Percentiles rank a stretch among this genome's conserved stretches.
phyloP scores from a whole-genome alignment of 768 basidiomycete species.

The Termitomyces sp. region DNA sequence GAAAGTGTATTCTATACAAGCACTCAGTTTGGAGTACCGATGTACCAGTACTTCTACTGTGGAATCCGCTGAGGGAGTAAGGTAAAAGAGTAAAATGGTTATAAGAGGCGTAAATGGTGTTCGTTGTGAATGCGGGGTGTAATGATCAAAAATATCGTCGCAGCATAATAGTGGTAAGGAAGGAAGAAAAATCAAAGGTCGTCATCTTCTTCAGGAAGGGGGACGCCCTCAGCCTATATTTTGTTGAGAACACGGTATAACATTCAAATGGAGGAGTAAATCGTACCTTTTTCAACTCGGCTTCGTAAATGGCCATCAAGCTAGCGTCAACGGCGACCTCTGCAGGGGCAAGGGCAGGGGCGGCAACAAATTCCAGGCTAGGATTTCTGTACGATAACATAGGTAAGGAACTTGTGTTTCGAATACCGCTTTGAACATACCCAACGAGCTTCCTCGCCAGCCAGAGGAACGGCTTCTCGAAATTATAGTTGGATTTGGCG shows the following conservation, averaged over 20 bases:
- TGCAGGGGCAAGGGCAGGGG: constrained; percentile 91
- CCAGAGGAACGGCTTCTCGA: constrained; percentile 99
- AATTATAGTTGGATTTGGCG: constrained; percentile 99
- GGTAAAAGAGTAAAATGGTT: constrained; percentile 9
- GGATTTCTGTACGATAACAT: constrained; percentile 53
- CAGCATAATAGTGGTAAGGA: constrained; percentile 17
- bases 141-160: constrained; percentile 18
- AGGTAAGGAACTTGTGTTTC: not conserved
- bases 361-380: constrained; percentile 90
- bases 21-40: constrained; percentile 10
- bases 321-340: constrained; percentile 79
- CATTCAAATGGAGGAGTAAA: not conserved
- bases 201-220: constrained; percentile 97
- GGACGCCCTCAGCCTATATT: constrained; percentile 76
- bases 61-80: constrained; percentile 12
- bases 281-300: constrained; percentile 66
- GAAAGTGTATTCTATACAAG: constrained; percentile 14
- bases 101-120: constrained; percentile 20
- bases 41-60: constrained; percentile 14
- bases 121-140: constrained; percentile 21
- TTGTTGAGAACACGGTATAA: not conserved
- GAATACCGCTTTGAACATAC: constrained; percentile 38
- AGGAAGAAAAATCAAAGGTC: constrained; percentile 49
- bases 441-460: constrained; percentile 96
- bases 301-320: constrained; percentile 77